A percentile compares a stretch with the other conserved stretches of the same genome.
Conservation (phyloP, 345 rosid genomes). For the Brassica nigra region DNA sequence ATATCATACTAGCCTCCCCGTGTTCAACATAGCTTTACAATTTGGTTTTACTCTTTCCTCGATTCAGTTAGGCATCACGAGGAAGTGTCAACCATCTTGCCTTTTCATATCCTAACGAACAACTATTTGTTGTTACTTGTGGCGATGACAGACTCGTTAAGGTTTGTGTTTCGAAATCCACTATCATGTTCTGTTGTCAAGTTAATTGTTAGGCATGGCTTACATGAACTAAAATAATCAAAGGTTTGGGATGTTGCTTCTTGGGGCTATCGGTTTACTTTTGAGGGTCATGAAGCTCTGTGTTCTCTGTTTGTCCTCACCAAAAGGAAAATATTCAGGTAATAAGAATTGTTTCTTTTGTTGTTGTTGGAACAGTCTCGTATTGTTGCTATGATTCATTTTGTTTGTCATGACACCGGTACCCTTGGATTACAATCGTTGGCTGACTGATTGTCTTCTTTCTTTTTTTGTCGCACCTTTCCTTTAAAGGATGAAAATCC, state of each 20-base stretch:
- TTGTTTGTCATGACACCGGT: slow-evolving; percentile 5
- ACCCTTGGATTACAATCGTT: neutral
- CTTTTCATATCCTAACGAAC: slow-evolving; percentile 74
- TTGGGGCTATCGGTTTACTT: slow-evolving; percentile 52
- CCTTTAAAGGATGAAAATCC: neutral
- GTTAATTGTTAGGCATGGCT: slow-evolving; percentile 17
- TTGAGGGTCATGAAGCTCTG: slow-evolving; percentile 90
- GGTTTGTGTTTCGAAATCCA: slow-evolving; percentile 49
- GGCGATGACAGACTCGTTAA: slow-evolving; percentile 79
- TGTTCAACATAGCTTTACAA: neutral
- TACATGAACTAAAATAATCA: slow-evolving; percentile 36
- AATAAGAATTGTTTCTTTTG: slow-evolving; percentile 16
- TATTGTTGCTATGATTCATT: neutral
- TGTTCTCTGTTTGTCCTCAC: slow-evolving; percentile 80
- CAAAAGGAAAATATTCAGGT: slow-evolving; percentile 83
- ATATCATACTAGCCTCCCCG: neutral
- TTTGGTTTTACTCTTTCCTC: slow-evolving; percentile 9
- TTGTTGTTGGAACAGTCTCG: neutral
- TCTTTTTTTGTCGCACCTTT: too few relatives aligned
- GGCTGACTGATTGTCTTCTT: neutral
- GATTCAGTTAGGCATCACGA: too few relatives aligned
- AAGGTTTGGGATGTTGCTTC: slow-evolving; percentile 89
- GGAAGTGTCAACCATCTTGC: slow-evolving; percentile 89
- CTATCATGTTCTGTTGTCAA: slow-evolving; percentile 1
- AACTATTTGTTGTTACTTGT: slow-evolving; percentile 67